phyloP scores from a whole-genome alignment of 495 filamentous ascomycete species.

The Neurospora cerealis region DNA sequence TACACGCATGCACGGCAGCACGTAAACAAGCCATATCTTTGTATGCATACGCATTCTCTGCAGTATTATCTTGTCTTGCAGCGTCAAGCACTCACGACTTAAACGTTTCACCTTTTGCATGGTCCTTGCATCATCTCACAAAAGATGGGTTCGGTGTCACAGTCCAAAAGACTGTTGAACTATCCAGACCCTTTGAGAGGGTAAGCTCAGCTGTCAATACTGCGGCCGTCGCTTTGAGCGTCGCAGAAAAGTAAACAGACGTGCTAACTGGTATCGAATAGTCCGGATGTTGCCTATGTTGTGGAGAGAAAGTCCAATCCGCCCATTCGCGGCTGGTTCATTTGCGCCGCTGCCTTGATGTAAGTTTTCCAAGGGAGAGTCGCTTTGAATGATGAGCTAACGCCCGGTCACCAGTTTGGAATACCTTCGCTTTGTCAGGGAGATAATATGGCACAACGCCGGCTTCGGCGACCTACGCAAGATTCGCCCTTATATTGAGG shows the following conservation, averaged over 20 bases:
- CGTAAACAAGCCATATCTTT: neutral
- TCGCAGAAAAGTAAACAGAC: neutral
- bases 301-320: slow-evolving; percentile 20
- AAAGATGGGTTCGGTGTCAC: slow-evolving; percentile 6
- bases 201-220: slow-evolving; percentile 4
- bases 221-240: neutral
- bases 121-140: neutral
- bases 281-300: slow-evolving; percentile 21
- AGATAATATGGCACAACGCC: slow-evolving; percentile 53
- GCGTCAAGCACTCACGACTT: neutral
- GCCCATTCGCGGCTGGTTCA: slow-evolving; percentile 13
- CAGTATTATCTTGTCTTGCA: neutral
- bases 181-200: slow-evolving; percentile 12
- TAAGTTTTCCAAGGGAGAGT: slow-evolving; percentile 1
- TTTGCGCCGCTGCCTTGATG: slow-evolving; percentile 16
- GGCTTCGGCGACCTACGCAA: slow-evolving; percentile 53
- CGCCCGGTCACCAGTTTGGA: slow-evolving; percentile 17
- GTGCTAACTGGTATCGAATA: slow-evolving; percentile 4
- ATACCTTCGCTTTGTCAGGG: slow-evolving; percentile 20
- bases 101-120: neutral
- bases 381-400: neutral
- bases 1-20: neutral
- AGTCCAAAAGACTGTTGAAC: slow-evolving; percentile 7
- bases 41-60: neutral
- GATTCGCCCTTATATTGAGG: slow-evolving; percentile 43